Percentiles rank a stretch among this genome's conserved stretches.
Conservation (phyloP, 495 filamentous ascomycete species). For the Penicillium nucicola region DNA sequence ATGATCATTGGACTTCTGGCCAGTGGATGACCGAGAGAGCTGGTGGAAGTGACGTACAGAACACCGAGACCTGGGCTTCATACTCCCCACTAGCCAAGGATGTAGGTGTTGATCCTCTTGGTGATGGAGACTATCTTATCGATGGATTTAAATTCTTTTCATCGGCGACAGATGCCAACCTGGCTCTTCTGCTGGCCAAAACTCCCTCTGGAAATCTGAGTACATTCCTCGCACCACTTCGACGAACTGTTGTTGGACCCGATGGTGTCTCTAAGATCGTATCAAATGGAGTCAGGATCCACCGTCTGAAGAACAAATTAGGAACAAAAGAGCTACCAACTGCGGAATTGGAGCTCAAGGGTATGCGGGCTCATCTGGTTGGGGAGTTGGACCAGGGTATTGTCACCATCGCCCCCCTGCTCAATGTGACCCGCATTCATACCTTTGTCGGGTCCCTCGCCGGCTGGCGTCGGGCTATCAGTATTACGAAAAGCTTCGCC, state of each 20-base stretch:
- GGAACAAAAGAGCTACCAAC: slow-evolving; percentile 68
- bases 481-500: slow-evolving; percentile 57
- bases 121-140: slow-evolving; percentile 41
- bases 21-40: slow-evolving; percentile 88
- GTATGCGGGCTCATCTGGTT: slow-evolving; percentile 62
- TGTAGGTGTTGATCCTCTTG: slow-evolving; percentile 10
- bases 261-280: slow-evolving; percentile 23
- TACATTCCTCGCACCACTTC: slow-evolving; percentile 66
- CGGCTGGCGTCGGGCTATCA: slow-evolving; percentile 58
- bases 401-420: slow-evolving; percentile 59
- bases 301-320: slow-evolving; percentile 67
- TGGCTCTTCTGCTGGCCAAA: slow-evolving; percentile 68
- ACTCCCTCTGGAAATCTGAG: slow-evolving; percentile 53
- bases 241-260: slow-evolving; percentile 33
- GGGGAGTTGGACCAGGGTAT: slow-evolving; percentile 63
- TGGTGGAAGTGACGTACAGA: slow-evolving; percentile 70
- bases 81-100: slow-evolving; percentile 22
- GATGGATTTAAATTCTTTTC: slow-evolving; percentile 78
- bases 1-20: slow-evolving; percentile 70
- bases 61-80: slow-evolving; percentile 64
- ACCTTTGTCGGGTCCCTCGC: slow-evolving; percentile 56
- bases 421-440: slow-evolving; percentile 69
- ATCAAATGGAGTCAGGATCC: slow-evolving; percentile 63
- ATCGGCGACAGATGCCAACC: slow-evolving; percentile 67
- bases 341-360: slow-evolving; percentile 63